phyloP scores from a whole-genome alignment of 2,329 filamentous ascomycete genomes.

The Botryotinia calthae region DNA sequence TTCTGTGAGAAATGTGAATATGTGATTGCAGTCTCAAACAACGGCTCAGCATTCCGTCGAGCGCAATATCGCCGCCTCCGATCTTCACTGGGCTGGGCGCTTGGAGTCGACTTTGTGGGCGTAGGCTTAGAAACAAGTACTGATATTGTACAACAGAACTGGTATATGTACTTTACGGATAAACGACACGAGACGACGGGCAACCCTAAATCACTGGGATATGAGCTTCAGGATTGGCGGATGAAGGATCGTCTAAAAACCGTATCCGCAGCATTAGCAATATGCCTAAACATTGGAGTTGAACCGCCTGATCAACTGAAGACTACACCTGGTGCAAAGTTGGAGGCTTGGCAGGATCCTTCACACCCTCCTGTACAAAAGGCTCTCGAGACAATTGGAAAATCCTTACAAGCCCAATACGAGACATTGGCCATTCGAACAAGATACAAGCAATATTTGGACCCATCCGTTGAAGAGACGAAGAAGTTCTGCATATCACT shows the following conservation, averaged over 20 bases:
- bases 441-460: constrained; percentile 95
- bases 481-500: constrained; percentile 93
- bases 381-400: constrained; percentile 90
- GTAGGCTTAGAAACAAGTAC: constrained; percentile 16
- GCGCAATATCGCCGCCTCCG: background rate
- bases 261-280: constrained; percentile 87
- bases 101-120: background rate
- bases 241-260: constrained; percentile 97
- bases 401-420: constrained; percentile 93
- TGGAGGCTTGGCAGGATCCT: constrained; percentile 97
- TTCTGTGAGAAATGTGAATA: background rate
- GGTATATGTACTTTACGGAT: constrained; percentile 99
- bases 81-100: background rate
- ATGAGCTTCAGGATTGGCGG: constrained; percentile 85
- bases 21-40: background rate
- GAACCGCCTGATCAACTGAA: constrained; percentile 97
- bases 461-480: constrained; percentile 95
- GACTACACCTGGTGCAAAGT: constrained; percentile 86
- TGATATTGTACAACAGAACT: constrained; percentile 62
- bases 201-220: constrained; percentile 68
- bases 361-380: constrained; percentile 77
- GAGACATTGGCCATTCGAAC: constrained; percentile 92
- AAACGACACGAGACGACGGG: constrained; percentile 95
- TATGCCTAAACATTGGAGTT: constrained; percentile 96
- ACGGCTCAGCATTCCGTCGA: background rate